Conservation (phyloP, 2,329 filamentous ascomycete species). For the Samsoniella hepiali region DNA sequence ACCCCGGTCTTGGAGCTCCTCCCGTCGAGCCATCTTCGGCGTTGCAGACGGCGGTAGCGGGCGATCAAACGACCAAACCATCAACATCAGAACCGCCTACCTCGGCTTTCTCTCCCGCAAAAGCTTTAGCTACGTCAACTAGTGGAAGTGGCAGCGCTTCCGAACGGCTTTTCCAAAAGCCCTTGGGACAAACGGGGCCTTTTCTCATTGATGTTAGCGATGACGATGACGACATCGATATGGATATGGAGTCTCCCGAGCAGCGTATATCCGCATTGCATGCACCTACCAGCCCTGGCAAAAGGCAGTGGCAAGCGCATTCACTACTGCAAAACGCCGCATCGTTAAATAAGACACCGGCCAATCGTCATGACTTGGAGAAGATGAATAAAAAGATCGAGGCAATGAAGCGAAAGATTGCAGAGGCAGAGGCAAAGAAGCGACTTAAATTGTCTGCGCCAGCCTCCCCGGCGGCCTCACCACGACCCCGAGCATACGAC, state of each 20-base stretch:
- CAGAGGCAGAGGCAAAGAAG: slow-evolving; percentile 55
- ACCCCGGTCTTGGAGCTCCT: background rate
- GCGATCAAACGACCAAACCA: background rate
- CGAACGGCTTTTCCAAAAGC: slow-evolving; percentile 53
- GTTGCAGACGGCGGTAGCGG: background rate
- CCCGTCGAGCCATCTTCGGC: background rate
- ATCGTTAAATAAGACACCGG: slow-evolving; percentile 37
- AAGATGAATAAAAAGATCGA: slow-evolving; percentile 58
- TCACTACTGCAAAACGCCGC: slow-evolving; percentile 42
- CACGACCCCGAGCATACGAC: slow-evolving; percentile 16
- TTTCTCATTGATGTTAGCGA: slow-evolving; percentile 87
- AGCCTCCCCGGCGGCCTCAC: slow-evolving; percentile 30
- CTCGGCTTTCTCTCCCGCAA: background rate
- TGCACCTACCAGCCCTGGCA: slow-evolving; percentile 30
- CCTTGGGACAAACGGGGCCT: slow-evolving; percentile 59
- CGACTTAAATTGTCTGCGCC: slow-evolving; percentile 38
- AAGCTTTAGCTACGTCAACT: background rate
- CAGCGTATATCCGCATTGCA: slow-evolving; percentile 39
- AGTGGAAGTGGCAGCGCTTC: slow-evolving; percentile 43
- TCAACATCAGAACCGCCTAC: background rate
- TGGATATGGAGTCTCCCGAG: slow-evolving; percentile 60
- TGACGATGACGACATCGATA: slow-evolving; percentile 61
- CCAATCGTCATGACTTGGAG: slow-evolving; percentile 41
- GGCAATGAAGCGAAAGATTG: slow-evolving; percentile 57
- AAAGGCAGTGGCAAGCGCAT: slow-evolving; percentile 37